phyloP scores from a whole-genome alignment of 805 yeast genomes.

The Lipomyces oligophaga region DNA sequence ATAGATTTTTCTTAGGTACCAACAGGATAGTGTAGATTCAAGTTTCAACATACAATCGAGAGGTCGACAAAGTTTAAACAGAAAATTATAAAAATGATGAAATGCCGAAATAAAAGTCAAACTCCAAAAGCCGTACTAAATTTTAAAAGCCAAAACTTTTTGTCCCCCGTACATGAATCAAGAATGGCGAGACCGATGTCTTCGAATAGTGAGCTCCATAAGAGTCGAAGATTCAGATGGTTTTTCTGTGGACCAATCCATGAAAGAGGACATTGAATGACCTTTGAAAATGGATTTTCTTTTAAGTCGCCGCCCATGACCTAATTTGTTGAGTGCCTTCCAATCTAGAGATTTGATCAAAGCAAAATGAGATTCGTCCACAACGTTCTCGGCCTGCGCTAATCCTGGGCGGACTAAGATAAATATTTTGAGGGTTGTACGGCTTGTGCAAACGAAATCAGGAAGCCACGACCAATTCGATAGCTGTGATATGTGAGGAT shows the following conservation, averaged over 20 bases:
- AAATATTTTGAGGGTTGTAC: constrained; percentile 13
- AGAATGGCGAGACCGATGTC: constrained; percentile 16
- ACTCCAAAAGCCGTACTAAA: no score
- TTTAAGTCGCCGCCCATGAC: constrained; percentile 18
- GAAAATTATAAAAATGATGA: no score
- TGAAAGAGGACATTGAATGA: constrained; percentile 10
- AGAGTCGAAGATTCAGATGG: constrained; percentile 3
- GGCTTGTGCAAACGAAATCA: constrained; percentile 8
- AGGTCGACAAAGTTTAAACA: no score
- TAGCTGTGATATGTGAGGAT: not conserved
- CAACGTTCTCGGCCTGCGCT: not conserved
- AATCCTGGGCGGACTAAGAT: constrained; percentile 10
- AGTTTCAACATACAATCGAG: no score
- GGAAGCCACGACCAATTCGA: constrained; percentile 22
- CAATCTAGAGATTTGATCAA: constrained; percentile 20
- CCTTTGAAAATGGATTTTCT: constrained; percentile 23
- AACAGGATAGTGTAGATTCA: no score
- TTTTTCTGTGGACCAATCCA: constrained; percentile 17
- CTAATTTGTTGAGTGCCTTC: constrained; percentile 12
- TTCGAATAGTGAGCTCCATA: constrained; percentile 19
- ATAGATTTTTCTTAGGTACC: no score
- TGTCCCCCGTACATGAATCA: no score
- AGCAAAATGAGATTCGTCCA: not conserved
- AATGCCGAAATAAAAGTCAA: no score
- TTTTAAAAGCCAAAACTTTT: no score